These are phyloP conservation scores for Myriosclerotinia curreyana DNA, from an alignment of 2,329 filamentous ascomycete genomes.

Conservation along the genomic window DNA sequence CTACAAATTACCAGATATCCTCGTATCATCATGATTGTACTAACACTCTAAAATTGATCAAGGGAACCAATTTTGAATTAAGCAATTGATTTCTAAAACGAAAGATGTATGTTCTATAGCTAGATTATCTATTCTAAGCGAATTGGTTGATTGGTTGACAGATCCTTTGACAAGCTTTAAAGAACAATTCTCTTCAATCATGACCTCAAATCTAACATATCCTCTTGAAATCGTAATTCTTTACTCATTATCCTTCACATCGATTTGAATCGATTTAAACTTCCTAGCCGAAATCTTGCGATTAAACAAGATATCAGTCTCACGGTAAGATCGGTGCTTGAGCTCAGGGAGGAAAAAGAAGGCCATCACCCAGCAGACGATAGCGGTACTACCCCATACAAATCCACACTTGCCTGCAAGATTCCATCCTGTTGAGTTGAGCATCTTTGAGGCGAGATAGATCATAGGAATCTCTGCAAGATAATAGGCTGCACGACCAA, in stretches of 20 bases:
- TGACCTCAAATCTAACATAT: not conserved
- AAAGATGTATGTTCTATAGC: not conserved
- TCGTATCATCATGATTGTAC: too few species aligned
- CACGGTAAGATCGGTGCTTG: slow-evolving; percentile 52
- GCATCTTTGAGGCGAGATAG: slow-evolving; percentile 59
- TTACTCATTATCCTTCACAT: slow-evolving; percentile 62
- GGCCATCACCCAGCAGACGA: slow-evolving; percentile 50
- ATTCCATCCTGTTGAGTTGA: slow-evolving; percentile 49
- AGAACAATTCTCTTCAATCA: not conserved
- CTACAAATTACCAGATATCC: too few species aligned
- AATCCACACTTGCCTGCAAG: slow-evolving; percentile 57
- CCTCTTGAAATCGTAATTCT: not conserved
- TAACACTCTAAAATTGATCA: too few species aligned
- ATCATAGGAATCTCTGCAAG: slow-evolving; percentile 64
- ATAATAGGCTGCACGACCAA: slow-evolving; percentile 63
- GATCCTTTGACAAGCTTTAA: not conserved
- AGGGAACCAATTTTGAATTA: not conserved
- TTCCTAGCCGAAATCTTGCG: slow-evolving; percentile 40
- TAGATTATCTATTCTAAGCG: not conserved
- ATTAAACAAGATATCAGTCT: slow-evolving; percentile 50
- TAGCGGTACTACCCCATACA: slow-evolving; percentile 56
- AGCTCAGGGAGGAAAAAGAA: slow-evolving; percentile 57
- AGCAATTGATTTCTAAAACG: not conserved
- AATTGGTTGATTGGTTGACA: not conserved
- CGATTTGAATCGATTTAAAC: slow-evolving; percentile 52